Base-by-base conservation (phyloP, 805 yeast species). In the Candida krabiensis region DNA sequence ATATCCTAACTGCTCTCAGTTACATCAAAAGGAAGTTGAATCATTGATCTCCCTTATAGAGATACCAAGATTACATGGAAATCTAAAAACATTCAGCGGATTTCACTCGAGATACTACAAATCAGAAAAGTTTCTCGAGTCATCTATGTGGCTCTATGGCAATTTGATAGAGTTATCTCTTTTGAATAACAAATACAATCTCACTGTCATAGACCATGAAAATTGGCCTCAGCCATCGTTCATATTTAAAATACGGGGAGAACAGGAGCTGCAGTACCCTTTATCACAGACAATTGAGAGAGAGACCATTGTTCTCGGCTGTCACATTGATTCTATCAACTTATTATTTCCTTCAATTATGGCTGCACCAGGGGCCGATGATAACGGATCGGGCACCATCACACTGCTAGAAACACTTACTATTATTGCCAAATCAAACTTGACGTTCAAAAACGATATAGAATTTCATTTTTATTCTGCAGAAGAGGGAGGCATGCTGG, bases 401-500 rank as follows among this genome's bases (percentile, higher is more conserved):
- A 84, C 95, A 3, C 74, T 77, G 21, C 64, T 87, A 35, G 96
- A 89, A 60, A 80, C 88, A 2, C 60, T 75, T n/a, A 68, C 63
- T 17, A 30, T 45, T 7, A 6, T 49, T 7, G 21, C 36, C 3
- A 32, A 30, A 3, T 24, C 23, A 13, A 19, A 63, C 4, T 19
- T 45, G 18, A 26, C 16, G 35, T 47, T 47, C 16, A 63, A 73
- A 30, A 88, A 89, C 63, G 79, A 95, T 1, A 65, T 89, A 19
- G 95, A 89, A 60, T 89, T 89, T 67, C 97, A 89, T 62, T 89
- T 87, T 70, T 90, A 87, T 65, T 79, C 95, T 22, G 96, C 96
- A 1, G 96, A 89, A 64, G 97, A 89, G 69, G 95, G 90, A 41
- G 96, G 96, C 0, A 67, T 88, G 49, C 68, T 87, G 36, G 97